Percentiles rank a stretch among this genome's conserved stretches.
These are phyloP conservation scores for Fusarium nematophilum DNA, from an alignment of 2,329 filamentous ascomycete species.

Conservation along the genomic window DNA sequence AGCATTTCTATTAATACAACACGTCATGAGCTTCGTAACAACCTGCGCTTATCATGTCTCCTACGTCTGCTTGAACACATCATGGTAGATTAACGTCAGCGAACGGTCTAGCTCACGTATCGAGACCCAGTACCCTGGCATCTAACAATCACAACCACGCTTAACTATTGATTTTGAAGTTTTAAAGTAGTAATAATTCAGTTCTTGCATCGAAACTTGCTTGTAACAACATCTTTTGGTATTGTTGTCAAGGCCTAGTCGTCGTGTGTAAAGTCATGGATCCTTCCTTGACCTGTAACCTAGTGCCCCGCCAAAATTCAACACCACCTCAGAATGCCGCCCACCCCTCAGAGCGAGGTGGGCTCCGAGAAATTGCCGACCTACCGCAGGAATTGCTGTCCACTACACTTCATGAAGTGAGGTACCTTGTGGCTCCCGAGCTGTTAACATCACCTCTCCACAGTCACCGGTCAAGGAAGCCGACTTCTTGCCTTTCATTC, in stretches of 20 bases:
- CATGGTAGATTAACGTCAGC: no score
- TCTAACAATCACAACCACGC: not conserved
- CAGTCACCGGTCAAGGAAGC: conserved; percentile 39
- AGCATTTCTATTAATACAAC: not conserved
- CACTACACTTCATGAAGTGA: conserved; percentile 36
- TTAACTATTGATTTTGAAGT: not conserved
- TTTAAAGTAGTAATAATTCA: not conserved
- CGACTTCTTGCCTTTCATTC: conserved; percentile 34
- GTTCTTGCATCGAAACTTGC: not conserved
- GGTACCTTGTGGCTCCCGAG: conserved; percentile 9
- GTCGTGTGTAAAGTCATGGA: conserved; percentile 17
- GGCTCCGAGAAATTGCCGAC: conserved; percentile 47
- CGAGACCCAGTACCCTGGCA: no score
- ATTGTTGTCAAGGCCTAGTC: no score
- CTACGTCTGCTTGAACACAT: no score
- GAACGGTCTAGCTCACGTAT: no score
- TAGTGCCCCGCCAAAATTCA: conserved; percentile 38
- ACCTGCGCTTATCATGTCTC: no score
- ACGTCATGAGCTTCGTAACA: not conserved
- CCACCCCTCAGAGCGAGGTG: conserved; percentile 21
- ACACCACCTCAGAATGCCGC: conserved; percentile 32
- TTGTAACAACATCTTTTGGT: not conserved
- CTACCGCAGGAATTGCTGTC: conserved; percentile 43
- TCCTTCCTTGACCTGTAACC: not conserved
- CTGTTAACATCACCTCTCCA: conserved; percentile 29